Conservation (phyloP, 2,329 filamentous ascomycete genomes). For the Monosporascus cannonballus region DNA sequence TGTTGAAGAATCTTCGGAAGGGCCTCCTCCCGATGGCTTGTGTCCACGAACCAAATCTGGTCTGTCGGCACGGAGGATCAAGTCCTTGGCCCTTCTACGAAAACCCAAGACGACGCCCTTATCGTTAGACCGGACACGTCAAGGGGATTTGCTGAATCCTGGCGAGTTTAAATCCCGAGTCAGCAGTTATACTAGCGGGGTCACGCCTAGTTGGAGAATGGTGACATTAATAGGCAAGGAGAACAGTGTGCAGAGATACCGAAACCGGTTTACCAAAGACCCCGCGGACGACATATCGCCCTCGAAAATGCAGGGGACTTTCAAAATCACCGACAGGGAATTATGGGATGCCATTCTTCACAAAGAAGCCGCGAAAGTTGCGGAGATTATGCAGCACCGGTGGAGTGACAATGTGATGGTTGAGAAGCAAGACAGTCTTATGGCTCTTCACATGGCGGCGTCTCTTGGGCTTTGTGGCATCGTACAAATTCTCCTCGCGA, state of each 20-base stretch:
- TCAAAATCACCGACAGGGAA: conserved; percentile 7
- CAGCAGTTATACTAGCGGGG: conserved; percentile 2
- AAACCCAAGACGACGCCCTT: background rate
- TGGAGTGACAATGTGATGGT: conserved; percentile 8
- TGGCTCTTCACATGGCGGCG: conserved; percentile 7
- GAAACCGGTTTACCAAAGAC: conserved; percentile 6
- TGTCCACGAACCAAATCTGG: background rate
- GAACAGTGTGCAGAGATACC: conserved; percentile 3
- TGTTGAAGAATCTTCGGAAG: background rate
- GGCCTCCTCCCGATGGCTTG: background rate
- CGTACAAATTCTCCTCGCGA: conserved; percentile 4
- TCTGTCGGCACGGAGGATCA: conserved; percentile 3
- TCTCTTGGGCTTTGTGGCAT: conserved; percentile 6
- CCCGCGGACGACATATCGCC: conserved; percentile 4
- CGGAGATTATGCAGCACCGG: conserved; percentile 6
- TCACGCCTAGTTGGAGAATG: conserved; percentile 5
- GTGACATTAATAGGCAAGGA: conserved; percentile 1
- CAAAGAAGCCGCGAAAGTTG: conserved; percentile 1
- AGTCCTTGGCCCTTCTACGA: conserved; percentile 4
- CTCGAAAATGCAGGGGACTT: conserved; percentile 2
- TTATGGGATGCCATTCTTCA: conserved; percentile 9
- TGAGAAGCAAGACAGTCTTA: conserved; percentile 5
- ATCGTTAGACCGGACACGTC: background rate
- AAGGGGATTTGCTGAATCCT: conserved; percentile 5
- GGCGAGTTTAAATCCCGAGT: conserved; percentile 5